phyloP scores from a whole-genome alignment of 495 filamentous ascomycete species.

The Neurospora cerealis region DNA sequence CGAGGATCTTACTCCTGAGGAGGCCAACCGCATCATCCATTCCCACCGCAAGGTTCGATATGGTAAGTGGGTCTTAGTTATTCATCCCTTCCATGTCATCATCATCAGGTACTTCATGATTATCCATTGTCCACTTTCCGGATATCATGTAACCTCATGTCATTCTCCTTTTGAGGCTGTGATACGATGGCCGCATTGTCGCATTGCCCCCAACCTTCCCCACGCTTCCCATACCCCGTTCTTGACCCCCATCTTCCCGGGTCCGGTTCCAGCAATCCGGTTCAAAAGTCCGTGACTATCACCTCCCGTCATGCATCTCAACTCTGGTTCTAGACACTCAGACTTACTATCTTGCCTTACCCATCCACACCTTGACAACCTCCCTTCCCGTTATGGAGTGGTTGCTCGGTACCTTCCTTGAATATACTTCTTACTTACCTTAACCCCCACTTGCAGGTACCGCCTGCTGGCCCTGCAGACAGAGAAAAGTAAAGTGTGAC shows the following conservation, averaged over 20 bases:
- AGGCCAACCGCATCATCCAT: conserved; percentile 49
- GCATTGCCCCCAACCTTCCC: not conserved
- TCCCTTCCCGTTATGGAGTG: not conserved
- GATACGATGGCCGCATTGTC: not conserved
- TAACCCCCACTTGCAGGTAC: conserved; percentile 40
- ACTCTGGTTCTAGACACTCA: not conserved
- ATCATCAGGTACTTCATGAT: not conserved
- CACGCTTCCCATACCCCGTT: not conserved
- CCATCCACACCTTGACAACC: not conserved
- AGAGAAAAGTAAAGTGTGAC: conserved; percentile 67
- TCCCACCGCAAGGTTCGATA: conserved; percentile 50
- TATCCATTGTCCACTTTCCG: not conserved
- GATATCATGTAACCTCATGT: not conserved
- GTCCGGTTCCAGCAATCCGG: not conserved
- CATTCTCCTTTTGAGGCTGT: not conserved
- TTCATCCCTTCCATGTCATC: conserved; percentile 1
- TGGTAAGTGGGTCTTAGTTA: conserved; percentile 31
- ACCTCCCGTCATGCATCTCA: not conserved
- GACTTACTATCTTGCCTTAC: not conserved
- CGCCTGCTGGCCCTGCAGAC: conserved; percentile 65
- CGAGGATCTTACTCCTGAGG: conserved; percentile 44
- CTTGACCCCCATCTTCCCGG: not conserved
- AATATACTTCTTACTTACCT: conserved; percentile 4
- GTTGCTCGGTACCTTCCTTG: not conserved
- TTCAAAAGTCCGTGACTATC: not conserved